Base-by-base conservation (phyloP, 2,329 filamentous ascomycete genomes). In the Rutstroemia sydowiana region DNA sequence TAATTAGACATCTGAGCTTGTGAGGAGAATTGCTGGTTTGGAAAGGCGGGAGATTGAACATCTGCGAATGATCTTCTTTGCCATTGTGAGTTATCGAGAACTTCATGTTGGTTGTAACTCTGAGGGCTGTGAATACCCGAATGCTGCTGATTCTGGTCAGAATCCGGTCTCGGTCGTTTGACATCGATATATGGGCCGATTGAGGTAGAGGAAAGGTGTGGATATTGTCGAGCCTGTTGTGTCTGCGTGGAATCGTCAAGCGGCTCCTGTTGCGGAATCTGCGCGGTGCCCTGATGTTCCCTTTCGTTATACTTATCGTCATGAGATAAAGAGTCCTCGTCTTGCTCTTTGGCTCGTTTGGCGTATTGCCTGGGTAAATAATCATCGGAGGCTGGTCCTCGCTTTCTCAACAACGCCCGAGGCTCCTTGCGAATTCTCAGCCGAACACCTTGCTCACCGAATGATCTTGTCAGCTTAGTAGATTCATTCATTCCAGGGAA, bases 371-470 rank as follows among this genome's bases (percentile, higher is more conserved):
- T 57, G 20, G 63, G 63, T 45, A 64, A 43, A 44, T 66, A 68
- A 39, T 66, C 59, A 51, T 67, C 62, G 45, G 62, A 59, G 4
- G 61, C 59, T 48, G 65, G 63, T 37, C 65, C 65, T 44, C 62
- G 58, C 42, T 64, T 62, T 44, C 60, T 58, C 13, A 65, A 55
- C 18, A 64, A 50, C 23, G 77, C 77, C 52, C 87, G 77, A 41
- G 87, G 85, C 67, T 95, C 89, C 66, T 95, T 95, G 50, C 89
- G 81, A 43, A 95, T 76, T 48, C 89, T 78, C 30, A 95, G 72
- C 47, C 88, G 84, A 13, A 95, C 87, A 8, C 90, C 90, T 66
- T 95, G 89, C 61, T 95, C 89, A 57, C 86, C 87, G 67, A 95
- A 92, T 0, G 85, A 83, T 47, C 88, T 78, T 1, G 89, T 93